Percentiles rank a stretch among this genome's conserved stretches.
Conservation (phyloP, 2,329 filamentous ascomycete genomes). For the Cladobotryum protrusum region DNA sequence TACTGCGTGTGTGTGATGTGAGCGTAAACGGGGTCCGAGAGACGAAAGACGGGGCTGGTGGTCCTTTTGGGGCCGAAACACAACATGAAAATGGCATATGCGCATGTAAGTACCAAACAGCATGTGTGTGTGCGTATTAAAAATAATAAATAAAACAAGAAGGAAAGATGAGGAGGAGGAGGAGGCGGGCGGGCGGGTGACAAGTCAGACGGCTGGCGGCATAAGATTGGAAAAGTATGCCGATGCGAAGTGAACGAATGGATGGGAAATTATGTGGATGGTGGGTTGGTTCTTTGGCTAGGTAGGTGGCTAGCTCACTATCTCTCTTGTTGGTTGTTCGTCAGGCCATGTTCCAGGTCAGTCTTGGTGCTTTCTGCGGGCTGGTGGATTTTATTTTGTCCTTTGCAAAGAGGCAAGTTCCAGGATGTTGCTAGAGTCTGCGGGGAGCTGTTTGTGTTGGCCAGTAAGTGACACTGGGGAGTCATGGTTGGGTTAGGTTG, state of each 20-base stretch:
- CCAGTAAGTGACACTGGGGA: no score
- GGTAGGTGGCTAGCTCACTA: neutral
- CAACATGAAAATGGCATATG: no score
- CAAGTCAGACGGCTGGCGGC: constrained; percentile 11
- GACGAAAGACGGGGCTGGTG: no score
- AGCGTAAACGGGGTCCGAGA: neutral
- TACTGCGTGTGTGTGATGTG: neutral
- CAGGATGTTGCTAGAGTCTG: no score
- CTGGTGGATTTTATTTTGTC: neutral
- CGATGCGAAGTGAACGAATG: neutral
- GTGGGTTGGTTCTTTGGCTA: neutral
- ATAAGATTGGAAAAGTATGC: constrained; percentile 2
- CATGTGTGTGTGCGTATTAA: no score
- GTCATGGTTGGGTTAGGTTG: no score
- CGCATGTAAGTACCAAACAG: no score
- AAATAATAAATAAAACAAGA: neutral
- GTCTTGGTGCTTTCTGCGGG: neutral
- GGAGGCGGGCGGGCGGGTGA: constrained; percentile 5
- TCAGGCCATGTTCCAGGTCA: neutral
- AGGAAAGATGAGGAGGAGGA: neutral
- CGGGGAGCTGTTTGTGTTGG: no score
- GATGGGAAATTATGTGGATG: neutral
- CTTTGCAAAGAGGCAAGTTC: no score
- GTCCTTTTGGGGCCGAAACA: no score
- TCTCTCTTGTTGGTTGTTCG: neutral